Evolutionary conservation across 495 filamentous ascomycete genomes (phyloP).

Genomic region (Neurospora sp.): DNA sequence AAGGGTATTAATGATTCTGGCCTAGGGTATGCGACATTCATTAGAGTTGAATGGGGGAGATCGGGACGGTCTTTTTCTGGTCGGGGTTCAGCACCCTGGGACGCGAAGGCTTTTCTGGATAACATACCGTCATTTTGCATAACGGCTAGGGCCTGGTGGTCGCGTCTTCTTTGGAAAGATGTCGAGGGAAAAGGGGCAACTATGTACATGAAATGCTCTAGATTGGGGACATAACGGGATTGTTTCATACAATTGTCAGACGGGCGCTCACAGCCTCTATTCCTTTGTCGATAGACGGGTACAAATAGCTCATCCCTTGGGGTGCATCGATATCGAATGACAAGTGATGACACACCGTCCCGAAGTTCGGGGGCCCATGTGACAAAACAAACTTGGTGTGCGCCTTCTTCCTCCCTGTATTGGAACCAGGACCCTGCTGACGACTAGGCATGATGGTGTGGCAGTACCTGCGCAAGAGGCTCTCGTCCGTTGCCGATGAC

Average conservation of each 20-base stretch:
- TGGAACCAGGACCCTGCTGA: background rate
- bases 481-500: background rate
- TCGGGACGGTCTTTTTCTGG: background rate
- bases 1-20: background rate
- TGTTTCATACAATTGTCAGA: background rate
- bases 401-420: background rate
- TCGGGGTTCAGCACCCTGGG: background rate
- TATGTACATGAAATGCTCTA: background rate
- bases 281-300: background rate
- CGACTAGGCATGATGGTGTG: background rate
- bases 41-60: background rate
- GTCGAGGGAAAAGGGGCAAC: background rate
- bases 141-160: background rate
- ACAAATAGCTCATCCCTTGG: background rate
- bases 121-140: background rate
- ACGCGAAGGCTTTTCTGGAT: background rate
- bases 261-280: background rate
- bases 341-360: background rate
- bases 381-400: background rate
- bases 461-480: background rate
- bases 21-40: background rate
- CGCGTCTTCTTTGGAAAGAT: background rate
- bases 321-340: background rate
- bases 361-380: background rate
- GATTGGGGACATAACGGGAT: background rate